Evolutionary conservation across 768 basidiomycete genomes (phyloP).

Genomic region (Macrocybe gigantea): DNA sequence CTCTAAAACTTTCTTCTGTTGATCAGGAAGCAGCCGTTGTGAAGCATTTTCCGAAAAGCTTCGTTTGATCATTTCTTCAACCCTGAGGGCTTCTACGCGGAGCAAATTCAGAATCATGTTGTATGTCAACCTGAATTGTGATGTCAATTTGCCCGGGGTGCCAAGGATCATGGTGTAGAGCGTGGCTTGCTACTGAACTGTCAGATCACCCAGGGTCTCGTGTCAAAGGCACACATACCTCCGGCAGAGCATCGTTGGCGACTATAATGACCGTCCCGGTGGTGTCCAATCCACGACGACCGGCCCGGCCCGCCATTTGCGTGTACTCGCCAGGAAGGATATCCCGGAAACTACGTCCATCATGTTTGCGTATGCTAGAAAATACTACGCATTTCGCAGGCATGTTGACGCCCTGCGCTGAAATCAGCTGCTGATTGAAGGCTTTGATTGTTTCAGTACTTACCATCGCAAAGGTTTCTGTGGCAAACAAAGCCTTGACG

Average conservation of each 20-base stretch:
- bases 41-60: constrained; percentile 98
- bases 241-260: constrained; percentile 78
- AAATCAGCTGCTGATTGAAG: background rate
- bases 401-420: constrained; percentile 93
- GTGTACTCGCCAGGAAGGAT: constrained; percentile 92
- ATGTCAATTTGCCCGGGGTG: constrained; percentile 85
- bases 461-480: constrained; percentile 99
- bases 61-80: constrained; percentile 99
- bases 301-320: constrained; percentile 98
- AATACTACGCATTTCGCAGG: constrained; percentile 97
- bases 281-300: constrained; percentile 88
- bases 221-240: constrained; percentile 40
- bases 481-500: constrained; percentile 95
- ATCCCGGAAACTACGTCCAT: constrained; percentile 88
- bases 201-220: background rate
- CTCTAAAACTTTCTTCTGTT: constrained; percentile 83
- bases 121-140: constrained; percentile 96
- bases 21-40: constrained; percentile 86
- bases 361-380: constrained; percentile 91
- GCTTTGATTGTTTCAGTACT: constrained; percentile 10
- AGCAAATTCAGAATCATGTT: constrained; percentile 98
- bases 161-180: constrained; percentile 91
- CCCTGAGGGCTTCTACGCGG: constrained; percentile 90
- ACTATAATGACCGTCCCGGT: constrained; percentile 96
- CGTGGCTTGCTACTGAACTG: constrained; percentile 50